Evolutionary conservation across 2,329 filamentous ascomycete species (phyloP).

Genomic region (Paraphoma chrysanthemicola): DNA sequence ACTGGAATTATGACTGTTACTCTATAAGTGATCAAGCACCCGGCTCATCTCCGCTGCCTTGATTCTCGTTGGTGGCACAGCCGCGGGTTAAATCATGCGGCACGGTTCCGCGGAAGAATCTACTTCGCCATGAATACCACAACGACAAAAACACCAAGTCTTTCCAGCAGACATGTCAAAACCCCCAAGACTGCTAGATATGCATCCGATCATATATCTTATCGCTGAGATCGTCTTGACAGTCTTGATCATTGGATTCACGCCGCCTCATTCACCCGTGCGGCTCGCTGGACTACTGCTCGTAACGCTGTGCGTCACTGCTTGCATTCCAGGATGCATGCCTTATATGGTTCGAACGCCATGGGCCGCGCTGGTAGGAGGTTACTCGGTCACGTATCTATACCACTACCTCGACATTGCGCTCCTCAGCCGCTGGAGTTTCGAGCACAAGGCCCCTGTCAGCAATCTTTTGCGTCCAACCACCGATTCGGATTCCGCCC

Average conservation of each 20-base stretch:
- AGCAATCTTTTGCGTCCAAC: not conserved
- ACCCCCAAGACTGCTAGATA: constrained; percentile 1
- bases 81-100: too few relatives aligned
- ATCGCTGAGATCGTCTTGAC: constrained; percentile 5
- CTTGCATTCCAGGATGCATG: constrained; percentile 11
- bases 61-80: too few relatives aligned
- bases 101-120: too few relatives aligned
- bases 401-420: constrained; percentile 16
- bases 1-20: too few relatives aligned
- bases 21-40: too few relatives aligned
- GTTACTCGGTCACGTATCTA: constrained; percentile 9
- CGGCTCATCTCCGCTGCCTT: too few relatives aligned
- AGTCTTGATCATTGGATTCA: constrained; percentile 10
- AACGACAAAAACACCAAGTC: too few relatives aligned
- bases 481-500: too few relatives aligned
- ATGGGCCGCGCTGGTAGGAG: constrained; percentile 12
- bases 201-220: constrained; percentile 14
- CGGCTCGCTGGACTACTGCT: constrained; percentile 1
- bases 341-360: constrained; percentile 11
- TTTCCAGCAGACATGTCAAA: too few relatives aligned
- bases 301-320: not conserved
- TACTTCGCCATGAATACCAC: too few relatives aligned
- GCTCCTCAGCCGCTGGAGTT: constrained; percentile 14
- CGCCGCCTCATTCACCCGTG: not conserved
- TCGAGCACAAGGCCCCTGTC: not conserved